These are phyloP conservation scores for Mycena filopes DNA, from an alignment of 768 basidiomycete species.

Conservation along the genomic window DNA sequence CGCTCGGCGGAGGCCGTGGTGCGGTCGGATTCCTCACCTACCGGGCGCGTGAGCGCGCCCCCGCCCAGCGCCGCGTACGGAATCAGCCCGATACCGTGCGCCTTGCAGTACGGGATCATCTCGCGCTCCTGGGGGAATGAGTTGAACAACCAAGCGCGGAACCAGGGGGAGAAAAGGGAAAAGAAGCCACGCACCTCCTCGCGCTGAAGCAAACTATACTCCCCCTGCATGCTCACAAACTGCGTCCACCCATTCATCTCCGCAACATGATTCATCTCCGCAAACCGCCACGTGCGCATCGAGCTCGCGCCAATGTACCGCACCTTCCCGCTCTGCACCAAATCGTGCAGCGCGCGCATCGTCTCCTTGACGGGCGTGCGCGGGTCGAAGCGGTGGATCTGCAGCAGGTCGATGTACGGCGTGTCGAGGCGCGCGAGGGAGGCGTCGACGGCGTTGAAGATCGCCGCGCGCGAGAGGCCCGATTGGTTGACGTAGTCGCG, in stretches of 20 bases:
- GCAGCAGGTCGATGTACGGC: constrained; percentile 48
- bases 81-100: constrained; percentile 63
- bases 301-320: constrained; percentile 60
- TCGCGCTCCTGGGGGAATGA: constrained; percentile 50
- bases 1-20: constrained; percentile 20
- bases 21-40: constrained; percentile 35
- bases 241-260: constrained; percentile 58
- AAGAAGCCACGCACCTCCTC: constrained; percentile 48
- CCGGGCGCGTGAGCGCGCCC: constrained; percentile 52
- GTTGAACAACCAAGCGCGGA: neutral
- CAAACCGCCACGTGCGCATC: constrained; percentile 59
- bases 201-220: constrained; percentile 64
- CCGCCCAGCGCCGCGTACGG: constrained; percentile 58
- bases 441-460: constrained; percentile 48
- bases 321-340: constrained; percentile 53
- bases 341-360: constrained; percentile 58
- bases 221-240: constrained; percentile 67
- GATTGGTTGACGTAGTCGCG: constrained; percentile 37
- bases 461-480: constrained; percentile 41
- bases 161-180: neutral
- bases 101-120: constrained; percentile 56
- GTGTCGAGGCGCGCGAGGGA: constrained; percentile 43
- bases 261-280: constrained; percentile 56
- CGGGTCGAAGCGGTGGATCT: constrained; percentile 55
- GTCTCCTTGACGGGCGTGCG: constrained; percentile 50